Conservation (phyloP, 176 grass and related monocot genomes). For the Triticum urartu region DNA sequence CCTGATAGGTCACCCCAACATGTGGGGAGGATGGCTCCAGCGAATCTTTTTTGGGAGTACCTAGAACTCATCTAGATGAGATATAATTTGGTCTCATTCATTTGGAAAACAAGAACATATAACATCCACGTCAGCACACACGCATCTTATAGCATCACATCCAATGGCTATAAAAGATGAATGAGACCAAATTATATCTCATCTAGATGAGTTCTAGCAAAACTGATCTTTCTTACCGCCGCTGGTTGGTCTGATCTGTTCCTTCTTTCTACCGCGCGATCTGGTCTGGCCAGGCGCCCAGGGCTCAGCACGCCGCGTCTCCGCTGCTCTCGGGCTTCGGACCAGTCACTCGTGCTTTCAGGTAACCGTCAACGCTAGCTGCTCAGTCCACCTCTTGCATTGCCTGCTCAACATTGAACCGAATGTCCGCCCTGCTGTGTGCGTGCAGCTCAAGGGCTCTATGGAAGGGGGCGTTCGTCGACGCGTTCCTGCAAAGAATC, state of each 20-base stretch:
- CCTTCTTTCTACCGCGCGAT: not conserved
- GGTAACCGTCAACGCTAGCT: too few species aligned
- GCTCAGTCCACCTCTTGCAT: not conserved
- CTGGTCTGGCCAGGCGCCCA: conserved; percentile 38
- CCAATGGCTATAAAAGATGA: too few species aligned
- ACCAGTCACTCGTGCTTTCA: conserved; percentile 67
- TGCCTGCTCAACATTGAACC: not conserved
- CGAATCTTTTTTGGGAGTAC: too few species aligned
- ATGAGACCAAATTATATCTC: too few species aligned
- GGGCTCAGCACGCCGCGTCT: conserved; percentile 19
- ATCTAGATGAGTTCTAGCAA: too few species aligned
- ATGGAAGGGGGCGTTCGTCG: not conserved
- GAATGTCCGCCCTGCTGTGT: not conserved
- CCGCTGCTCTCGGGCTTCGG: conserved; percentile 43
- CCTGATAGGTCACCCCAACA: too few species aligned
- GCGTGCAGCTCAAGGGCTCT: conserved; percentile 59
- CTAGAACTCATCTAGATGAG: too few species aligned
- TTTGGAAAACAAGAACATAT: too few species aligned
- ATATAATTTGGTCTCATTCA: too few species aligned
- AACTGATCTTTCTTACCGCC: not conserved
- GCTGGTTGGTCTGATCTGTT: not conserved
- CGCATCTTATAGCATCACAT: too few species aligned
- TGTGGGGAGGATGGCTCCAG: too few species aligned
- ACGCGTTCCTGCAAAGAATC: not conserved
- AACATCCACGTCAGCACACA: too few species aligned